These are phyloP conservation scores for Fomitopsis serialis DNA, from an alignment of 768 basidiomycete species.

Conservation along the genomic window DNA sequence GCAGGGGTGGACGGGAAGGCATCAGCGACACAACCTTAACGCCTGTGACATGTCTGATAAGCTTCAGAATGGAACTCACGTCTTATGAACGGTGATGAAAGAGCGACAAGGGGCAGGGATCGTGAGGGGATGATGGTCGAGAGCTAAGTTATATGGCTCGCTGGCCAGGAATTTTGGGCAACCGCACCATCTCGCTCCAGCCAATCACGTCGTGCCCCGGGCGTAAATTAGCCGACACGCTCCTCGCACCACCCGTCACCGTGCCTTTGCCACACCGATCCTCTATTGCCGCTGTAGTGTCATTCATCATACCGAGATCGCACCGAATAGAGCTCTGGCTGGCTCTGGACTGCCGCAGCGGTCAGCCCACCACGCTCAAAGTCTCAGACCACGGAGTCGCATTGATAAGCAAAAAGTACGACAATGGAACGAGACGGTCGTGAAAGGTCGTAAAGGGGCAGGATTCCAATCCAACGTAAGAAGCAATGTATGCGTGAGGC, in stretches of 20 bases:
- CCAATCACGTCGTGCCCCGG: background rate
- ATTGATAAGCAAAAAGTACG: background rate
- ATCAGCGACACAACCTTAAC: background rate
- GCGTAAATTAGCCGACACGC: background rate
- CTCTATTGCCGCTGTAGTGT: too few species aligned
- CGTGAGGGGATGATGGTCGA: background rate
- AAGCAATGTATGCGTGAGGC: background rate
- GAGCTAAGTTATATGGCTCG: background rate
- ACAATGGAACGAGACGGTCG: background rate
- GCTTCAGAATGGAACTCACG: background rate
- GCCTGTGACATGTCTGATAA: background rate
- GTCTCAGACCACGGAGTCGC: background rate
- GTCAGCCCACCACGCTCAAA: background rate
- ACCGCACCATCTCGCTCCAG: background rate
- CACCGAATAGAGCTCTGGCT: too few species aligned
- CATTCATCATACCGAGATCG: too few species aligned
- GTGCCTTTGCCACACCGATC: too few species aligned
- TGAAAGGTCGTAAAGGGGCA: slow-evolving; percentile 4
- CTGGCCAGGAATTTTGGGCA: background rate
- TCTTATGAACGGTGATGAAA: background rate
- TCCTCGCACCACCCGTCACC: too few species aligned
- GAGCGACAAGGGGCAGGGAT: background rate
- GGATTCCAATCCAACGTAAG: slow-evolving; percentile 2
- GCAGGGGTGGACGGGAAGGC: background rate
- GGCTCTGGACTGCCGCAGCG: too few species aligned